phyloP scores from a whole-genome alignment of 495 filamentous ascomycete species.

The Annulohypoxylon moriforme region DNA sequence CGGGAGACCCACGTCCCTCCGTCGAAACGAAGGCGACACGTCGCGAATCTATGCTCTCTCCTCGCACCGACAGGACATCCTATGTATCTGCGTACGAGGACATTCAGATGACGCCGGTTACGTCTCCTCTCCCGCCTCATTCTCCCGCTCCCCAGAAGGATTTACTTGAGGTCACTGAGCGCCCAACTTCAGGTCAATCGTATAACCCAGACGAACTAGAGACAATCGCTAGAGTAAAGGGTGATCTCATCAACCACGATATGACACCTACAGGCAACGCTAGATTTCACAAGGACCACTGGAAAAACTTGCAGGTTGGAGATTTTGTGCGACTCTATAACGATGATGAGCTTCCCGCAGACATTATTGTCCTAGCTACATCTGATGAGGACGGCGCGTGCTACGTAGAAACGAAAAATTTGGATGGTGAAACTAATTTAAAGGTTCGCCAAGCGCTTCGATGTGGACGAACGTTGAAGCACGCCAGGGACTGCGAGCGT shows the following conservation, averaged over 20 bases:
- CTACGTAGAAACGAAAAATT: constrained; percentile 97
- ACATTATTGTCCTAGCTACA: constrained; percentile 94
- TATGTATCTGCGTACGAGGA: constrained; percentile 65
- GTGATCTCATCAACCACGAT: constrained; percentile 62
- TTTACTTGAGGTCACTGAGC: constrained; percentile 48
- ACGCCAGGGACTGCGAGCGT: constrained; percentile 90
- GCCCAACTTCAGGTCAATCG: constrained; percentile 49
- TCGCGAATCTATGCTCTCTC: constrained; percentile 69
- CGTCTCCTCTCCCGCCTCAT: constrained; percentile 74
- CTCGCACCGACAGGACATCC: constrained; percentile 68
- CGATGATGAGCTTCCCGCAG: constrained; percentile 94
- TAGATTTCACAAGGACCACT: constrained; percentile 89
- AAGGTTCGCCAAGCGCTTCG: constrained; percentile 94
- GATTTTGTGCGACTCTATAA: constrained; percentile 98
- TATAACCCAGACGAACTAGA: constrained; percentile 75
- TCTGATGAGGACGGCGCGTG: constrained; percentile 95
- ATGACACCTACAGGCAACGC: constrained; percentile 60
- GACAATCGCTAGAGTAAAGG: constrained; percentile 56
- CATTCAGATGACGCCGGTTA: constrained; percentile 96
- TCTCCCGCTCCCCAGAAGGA: constrained; percentile 42
- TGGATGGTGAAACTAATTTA: constrained; percentile 98
- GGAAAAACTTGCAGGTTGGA: constrained; percentile 96
- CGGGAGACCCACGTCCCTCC: constrained; percentile 67
- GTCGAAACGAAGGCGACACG: constrained; percentile 69
- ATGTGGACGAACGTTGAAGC: constrained; percentile 83